Conservation (phyloP, 805 yeast species). For the Lipomyces lipofer region DNA sequence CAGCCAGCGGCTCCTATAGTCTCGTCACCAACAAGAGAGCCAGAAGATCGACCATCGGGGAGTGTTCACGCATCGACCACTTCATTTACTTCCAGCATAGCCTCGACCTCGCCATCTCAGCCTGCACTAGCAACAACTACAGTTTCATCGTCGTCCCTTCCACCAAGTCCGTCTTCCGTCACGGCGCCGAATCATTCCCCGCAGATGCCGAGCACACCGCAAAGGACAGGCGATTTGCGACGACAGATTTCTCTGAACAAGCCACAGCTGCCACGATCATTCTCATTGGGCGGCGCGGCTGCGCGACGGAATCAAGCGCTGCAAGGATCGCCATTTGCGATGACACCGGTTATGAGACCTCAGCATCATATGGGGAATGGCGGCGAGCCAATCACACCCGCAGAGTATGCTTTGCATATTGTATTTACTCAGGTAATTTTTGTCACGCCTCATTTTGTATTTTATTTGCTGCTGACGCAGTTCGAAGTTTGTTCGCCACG, state of each 20-base stretch:
- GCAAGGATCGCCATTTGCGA: slow-evolving; percentile 1
- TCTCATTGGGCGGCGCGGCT: slow-evolving; percentile 17
- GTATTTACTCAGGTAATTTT: slow-evolving; percentile 70
- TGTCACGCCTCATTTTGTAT: neutral
- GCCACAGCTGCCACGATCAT: slow-evolving; percentile 23
- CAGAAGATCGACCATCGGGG: neutral
- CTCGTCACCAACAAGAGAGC: slow-evolving; percentile 13
- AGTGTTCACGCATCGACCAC: slow-evolving; percentile 5
- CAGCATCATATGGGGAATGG: neutral
- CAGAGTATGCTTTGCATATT: slow-evolving; percentile 91
- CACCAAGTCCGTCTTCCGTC: slow-evolving; percentile 9
- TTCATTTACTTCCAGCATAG: slow-evolving; percentile 1
- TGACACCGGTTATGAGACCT: neutral
- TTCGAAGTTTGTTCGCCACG: slow-evolving; percentile 73
- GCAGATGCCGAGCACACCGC: neutral
- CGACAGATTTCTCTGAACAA: slow-evolving; percentile 12
- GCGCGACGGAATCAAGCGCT: slow-evolving; percentile 6
- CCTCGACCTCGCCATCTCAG: slow-evolving; percentile 9
- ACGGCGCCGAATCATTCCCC: neutral
- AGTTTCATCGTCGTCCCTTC: neutral
- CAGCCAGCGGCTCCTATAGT: slow-evolving; percentile 21
- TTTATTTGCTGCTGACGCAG: neutral
- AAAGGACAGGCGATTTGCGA: slow-evolving; percentile 4
- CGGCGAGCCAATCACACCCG: slow-evolving; percentile 63
- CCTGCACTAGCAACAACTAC: slow-evolving; percentile 10